phyloP scores from a whole-genome alignment of 2,329 filamentous ascomycete species.

The Aspergillus sp. region DNA sequence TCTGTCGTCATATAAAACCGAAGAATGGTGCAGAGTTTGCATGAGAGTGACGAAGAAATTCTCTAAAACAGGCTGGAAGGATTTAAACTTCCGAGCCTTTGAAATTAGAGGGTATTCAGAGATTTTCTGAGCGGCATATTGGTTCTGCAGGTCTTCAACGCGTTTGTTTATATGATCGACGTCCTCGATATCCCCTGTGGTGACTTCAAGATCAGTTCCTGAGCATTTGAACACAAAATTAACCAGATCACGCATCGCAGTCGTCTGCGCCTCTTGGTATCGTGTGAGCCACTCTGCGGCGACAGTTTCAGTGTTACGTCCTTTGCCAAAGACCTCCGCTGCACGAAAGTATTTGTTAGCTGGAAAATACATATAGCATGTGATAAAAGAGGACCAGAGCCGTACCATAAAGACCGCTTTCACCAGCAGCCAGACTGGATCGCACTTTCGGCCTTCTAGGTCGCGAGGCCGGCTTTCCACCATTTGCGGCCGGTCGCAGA shows the following conservation, averaged over 20 bases:
- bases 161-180: conserved; percentile 80
- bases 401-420: conserved; percentile 59
- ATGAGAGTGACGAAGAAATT: conserved; percentile 79
- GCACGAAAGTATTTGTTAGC: conserved; percentile 24
- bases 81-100: conserved; percentile 70
- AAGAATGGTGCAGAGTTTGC: conserved; percentile 76
- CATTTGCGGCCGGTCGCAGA: conserved; percentile 53
- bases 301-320: conserved; percentile 55
- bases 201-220: conserved; percentile 77
- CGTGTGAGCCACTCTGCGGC: conserved; percentile 58
- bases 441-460: conserved; percentile 52
- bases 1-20: conserved; percentile 72
- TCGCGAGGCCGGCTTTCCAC: conserved; percentile 45
- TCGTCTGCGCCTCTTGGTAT: conserved; percentile 57
- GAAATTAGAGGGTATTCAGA: conserved; percentile 91
- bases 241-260: conserved; percentile 58
- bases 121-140: conserved; percentile 79
- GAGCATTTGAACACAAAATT: conserved; percentile 67
- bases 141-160: conserved; percentile 80
- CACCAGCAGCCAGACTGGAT: conserved; percentile 53
- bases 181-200: conserved; percentile 81
- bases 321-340: conserved; percentile 62
- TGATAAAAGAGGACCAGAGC: conserved; percentile 11
- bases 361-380: neutral
- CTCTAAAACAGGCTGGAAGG: conserved; percentile 75